phyloP scores from a whole-genome alignment of 2,329 filamentous ascomycete species.

The Colletotrichum ledebouriae region DNA sequence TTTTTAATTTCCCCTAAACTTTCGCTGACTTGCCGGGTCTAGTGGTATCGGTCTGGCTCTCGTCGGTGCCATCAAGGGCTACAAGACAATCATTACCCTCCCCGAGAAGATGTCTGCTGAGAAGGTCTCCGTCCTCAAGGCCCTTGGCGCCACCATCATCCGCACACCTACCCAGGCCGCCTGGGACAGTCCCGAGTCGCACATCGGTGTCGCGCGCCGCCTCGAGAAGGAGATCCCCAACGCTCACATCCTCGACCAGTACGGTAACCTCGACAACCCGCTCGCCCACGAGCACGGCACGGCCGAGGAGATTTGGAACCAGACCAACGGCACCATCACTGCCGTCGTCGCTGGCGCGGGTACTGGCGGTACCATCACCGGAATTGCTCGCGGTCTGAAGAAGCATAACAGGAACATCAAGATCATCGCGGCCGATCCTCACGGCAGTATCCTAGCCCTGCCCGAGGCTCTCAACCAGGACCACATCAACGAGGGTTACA shows the following conservation, averaged over 20 bases:
- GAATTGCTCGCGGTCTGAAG: slow-evolving; percentile 84
- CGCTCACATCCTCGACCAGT: slow-evolving; percentile 97
- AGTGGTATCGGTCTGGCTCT: slow-evolving; percentile 92
- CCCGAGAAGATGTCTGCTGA: slow-evolving; percentile 99
- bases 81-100: slow-evolving; percentile 98
- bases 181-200: slow-evolving; percentile 93
- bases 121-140: slow-evolving; percentile 94
- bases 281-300: slow-evolving; percentile 94
- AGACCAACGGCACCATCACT: slow-evolving; percentile 85
- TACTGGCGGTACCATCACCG: slow-evolving; percentile 95
- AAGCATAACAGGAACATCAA: slow-evolving; percentile 91
- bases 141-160: slow-evolving; percentile 96
- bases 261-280: slow-evolving; percentile 91
- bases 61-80: slow-evolving; percentile 95
- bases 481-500: slow-evolving; percentile 87
- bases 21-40: slow-evolving; percentile 46
- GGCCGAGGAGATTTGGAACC: slow-evolving; percentile 94
- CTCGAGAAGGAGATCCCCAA: slow-evolving; percentile 97
- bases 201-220: slow-evolving; percentile 93
- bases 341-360: slow-evolving; percentile 92
- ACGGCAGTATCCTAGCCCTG: slow-evolving; percentile 90
- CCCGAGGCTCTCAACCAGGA: slow-evolving; percentile 85
- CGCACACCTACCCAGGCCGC: slow-evolving; percentile 96
- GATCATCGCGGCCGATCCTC: slow-evolving; percentile 91
- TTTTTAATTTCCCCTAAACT: not conserved